Percentiles rank a stretch among this genome's conserved stretches.
Conservation (phyloP, 2,329 filamentous ascomycete genomes). For the Epicoccum nigrum region DNA sequence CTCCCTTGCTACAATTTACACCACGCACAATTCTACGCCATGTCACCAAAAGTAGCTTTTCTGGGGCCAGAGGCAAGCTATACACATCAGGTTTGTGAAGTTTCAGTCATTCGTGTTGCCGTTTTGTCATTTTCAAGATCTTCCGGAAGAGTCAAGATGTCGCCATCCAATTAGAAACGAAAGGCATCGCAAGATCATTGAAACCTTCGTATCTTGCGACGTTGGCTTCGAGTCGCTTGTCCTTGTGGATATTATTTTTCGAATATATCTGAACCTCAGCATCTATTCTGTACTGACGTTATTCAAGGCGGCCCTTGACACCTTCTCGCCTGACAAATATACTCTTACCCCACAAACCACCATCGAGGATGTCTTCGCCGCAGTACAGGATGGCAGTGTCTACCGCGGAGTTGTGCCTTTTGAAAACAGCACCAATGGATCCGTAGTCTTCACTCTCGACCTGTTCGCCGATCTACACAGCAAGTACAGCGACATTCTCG, state of each 20-base stretch:
- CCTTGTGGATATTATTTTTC: too few relatives aligned
- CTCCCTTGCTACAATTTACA: too few relatives aligned
- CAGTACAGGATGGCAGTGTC: slow-evolving; percentile 70
- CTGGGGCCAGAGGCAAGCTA: slow-evolving; percentile 70
- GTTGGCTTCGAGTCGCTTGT: too few relatives aligned
- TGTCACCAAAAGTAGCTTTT: slow-evolving; percentile 57
- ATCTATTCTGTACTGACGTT: background rate
- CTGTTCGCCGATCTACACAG: slow-evolving; percentile 77
- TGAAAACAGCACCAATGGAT: slow-evolving; percentile 95
- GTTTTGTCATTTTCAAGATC: background rate
- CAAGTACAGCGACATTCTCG: slow-evolving; percentile 70
- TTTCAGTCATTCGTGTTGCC: background rate
- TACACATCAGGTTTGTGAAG: slow-evolving; percentile 66
- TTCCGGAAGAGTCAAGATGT: slow-evolving; percentile 5
- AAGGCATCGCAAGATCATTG: too few relatives aligned
- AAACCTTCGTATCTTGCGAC: too few relatives aligned
- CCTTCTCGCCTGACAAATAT: slow-evolving; percentile 50
- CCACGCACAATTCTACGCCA: slow-evolving; percentile 11
- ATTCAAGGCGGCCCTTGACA: slow-evolving; percentile 60
- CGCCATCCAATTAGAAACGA: background rate
- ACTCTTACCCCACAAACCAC: slow-evolving; percentile 52
- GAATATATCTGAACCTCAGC: background rate
- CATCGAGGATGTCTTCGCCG: slow-evolving; percentile 75
- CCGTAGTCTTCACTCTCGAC: slow-evolving; percentile 88
- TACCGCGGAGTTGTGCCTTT: slow-evolving; percentile 86